Evolutionary conservation across 345 rosid genomes (phyloP), one percentile per base, ranked within the genome.

Genomic region (Crucihimalaya himalaica): DNA sequence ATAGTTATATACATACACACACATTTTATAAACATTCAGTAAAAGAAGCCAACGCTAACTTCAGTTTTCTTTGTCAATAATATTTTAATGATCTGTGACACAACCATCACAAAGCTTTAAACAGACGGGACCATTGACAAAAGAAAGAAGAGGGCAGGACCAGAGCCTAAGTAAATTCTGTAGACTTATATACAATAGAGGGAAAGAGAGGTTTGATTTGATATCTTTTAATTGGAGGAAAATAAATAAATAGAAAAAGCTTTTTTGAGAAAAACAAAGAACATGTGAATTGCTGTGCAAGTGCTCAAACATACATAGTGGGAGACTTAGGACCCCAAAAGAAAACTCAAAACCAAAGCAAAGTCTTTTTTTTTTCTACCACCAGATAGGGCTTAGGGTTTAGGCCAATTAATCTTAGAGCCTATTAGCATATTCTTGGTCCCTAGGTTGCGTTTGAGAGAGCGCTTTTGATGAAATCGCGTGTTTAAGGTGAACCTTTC

Each of bases 281-380:
- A 50, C 40, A 60, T 16, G 40, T 27, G 39, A 71, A 48, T 71
- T 62, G 54, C 63, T 13, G 25, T 63, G 68, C 75, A 61, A 71
- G 39, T 50, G 66, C 68, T 34, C 59, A 28, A 32, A 19, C 53
- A 51, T 28, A 39, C 54, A 40, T 20, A 72, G 76, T 72, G 70
- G 63, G 34, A 63, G 70, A 63, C 76, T 72, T 63, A 6, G 43
- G 77, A 53, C 63, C 45, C 42, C 20, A 8, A 63, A 13, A 42
- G 18, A 29, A 51, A 63, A 19, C 46, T 42, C 39, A 53, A 43
- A 42, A n/a, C 56, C 70, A 63, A 45, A 73, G 39, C 57, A 53
- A 63, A 64, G 39, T 54, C 50, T 53, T 64, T 64, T 13, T n/a
- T 28, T 64, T 28, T 37, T 37, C 62, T 72, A 51, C 3, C 18